Evolutionary conservation across 78 protist species (phyloP).

Genomic region (Goniomonas avonlea): DNA sequence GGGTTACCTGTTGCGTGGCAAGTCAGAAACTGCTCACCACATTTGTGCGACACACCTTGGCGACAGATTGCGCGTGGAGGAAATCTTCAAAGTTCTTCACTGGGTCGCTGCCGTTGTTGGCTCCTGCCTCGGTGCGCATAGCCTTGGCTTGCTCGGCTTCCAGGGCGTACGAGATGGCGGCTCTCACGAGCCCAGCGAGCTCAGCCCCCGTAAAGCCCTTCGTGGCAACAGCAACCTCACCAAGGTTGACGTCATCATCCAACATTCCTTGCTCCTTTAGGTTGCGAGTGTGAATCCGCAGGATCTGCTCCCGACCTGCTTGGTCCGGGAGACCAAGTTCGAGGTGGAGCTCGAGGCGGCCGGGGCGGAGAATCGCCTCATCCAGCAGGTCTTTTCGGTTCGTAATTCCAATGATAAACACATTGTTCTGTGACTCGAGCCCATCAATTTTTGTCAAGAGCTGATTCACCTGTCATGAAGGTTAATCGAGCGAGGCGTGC

Average conservation of each 20-base stretch:
- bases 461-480: slow-evolving; percentile 49
- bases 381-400: slow-evolving; percentile 29
- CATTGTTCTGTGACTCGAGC: slow-evolving; percentile 74
- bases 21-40: no score
- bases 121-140: no score
- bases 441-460: slow-evolving; percentile 57
- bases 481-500: no score
- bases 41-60: no score
- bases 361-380: slow-evolving; percentile 37
- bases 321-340: slow-evolving; percentile 1
- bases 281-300: not conserved
- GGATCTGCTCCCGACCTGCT: slow-evolving; percentile 18
- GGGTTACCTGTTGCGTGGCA: no score
- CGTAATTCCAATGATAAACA: slow-evolving; percentile 48
- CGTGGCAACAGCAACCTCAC: slow-evolving; percentile 57
- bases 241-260: slow-evolving; percentile 71
- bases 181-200: not conserved
- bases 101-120: no score
- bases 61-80: no score
- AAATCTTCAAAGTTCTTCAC: no score
- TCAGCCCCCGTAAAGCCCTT: slow-evolving; percentile 6
- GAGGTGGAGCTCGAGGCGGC: slow-evolving; percentile 43
- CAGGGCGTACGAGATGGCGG: not conserved
- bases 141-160: no score
- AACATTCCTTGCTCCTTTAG: slow-evolving; percentile 29